These are phyloP conservation scores for Aspergillus pseudoglaucus DNA, from an alignment of 2,329 filamentous ascomycete genomes.

Conservation along the genomic window DNA sequence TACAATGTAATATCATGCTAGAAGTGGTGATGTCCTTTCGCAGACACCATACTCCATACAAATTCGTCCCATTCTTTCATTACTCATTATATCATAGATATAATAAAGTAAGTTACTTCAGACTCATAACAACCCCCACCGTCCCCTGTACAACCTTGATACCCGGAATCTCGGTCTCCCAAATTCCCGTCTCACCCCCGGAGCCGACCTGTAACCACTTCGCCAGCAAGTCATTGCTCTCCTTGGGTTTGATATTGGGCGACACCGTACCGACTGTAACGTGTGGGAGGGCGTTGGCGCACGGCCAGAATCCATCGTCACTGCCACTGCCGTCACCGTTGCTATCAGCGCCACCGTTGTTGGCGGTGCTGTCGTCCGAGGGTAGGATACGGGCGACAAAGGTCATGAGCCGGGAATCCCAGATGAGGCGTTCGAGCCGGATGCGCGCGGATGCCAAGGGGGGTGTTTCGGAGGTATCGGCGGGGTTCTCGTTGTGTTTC, in stretches of 20 bases:
- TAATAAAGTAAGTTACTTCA: slow-evolving; percentile 5
- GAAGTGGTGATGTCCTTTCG: neutral
- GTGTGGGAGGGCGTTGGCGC: slow-evolving; percentile 72
- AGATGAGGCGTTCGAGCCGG: slow-evolving; percentile 64
- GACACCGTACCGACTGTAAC: slow-evolving; percentile 82
- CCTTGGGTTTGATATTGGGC: slow-evolving; percentile 73
- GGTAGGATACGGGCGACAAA: slow-evolving; percentile 68
- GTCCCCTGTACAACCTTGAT: slow-evolving; percentile 51
- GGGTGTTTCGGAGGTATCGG: slow-evolving; percentile 17
- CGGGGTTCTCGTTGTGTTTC: slow-evolving; percentile 17
- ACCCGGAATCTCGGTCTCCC: slow-evolving; percentile 49
- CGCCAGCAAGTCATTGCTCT: slow-evolving; percentile 79
- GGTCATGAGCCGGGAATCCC: slow-evolving; percentile 82
- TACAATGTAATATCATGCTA: neutral
- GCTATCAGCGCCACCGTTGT: slow-evolving; percentile 13
- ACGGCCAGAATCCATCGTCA: slow-evolving; percentile 48
- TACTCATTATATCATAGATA: neutral
- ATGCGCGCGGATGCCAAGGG: slow-evolving; percentile 37
- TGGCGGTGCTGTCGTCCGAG: slow-evolving; percentile 33
- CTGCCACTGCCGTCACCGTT: too few relatives aligned
- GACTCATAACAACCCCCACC: slow-evolving; percentile 46
- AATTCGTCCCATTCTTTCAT: slow-evolving; percentile 4
- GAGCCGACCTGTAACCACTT: slow-evolving; percentile 63
- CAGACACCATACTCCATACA: neutral
- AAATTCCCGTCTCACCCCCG: slow-evolving; percentile 46